Evolutionary conservation across 495 filamentous ascomycete genomes (phyloP).

Genomic region (Entonaema liquescens): DNA sequence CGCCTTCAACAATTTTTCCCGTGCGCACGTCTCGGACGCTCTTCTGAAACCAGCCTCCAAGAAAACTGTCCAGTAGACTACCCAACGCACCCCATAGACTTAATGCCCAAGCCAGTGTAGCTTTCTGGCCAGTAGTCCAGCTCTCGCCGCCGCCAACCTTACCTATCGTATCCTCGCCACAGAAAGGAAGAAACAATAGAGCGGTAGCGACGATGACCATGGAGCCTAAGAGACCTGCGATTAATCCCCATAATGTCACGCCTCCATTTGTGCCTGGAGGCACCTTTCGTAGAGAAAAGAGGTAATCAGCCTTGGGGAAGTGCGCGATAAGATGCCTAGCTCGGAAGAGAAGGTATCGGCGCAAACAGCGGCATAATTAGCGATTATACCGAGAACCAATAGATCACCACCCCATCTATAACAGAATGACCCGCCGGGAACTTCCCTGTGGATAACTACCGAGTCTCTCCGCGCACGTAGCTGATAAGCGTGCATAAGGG

Average conservation of each 20-base stretch:
- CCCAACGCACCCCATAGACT: constrained; percentile 78
- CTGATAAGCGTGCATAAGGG: constrained; percentile 73
- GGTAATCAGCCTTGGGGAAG: constrained; percentile 84
- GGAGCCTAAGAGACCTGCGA: constrained; percentile 78
- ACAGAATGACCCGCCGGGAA: constrained; percentile 51
- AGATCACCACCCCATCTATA: constrained; percentile 62
- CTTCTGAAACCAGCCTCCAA: constrained; percentile 86
- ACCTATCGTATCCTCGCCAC: constrained; percentile 51
- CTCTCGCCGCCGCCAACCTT: constrained; percentile 49
- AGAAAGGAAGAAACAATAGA: constrained; percentile 74
- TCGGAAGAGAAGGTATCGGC: constrained; percentile 97
- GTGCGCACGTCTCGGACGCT: constrained; percentile 84
- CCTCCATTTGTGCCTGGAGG: constrained; percentile 94
- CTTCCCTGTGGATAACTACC: constrained; percentile 26
- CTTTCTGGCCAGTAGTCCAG: constrained; percentile 59
- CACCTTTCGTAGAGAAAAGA: constrained; percentile 76
- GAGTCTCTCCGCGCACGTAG: constrained; percentile 56
- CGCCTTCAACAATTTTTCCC: constrained; percentile 89
- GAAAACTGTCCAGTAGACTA: constrained; percentile 82
- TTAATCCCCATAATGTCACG: constrained; percentile 75
- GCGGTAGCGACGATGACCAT: constrained; percentile 74
- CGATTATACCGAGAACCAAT: constrained; percentile 66
- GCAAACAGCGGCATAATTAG: constrained; percentile 88
- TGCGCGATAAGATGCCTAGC: constrained; percentile 85
- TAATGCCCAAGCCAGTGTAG: constrained; percentile 66